Evolutionary conservation across 352 stramenopile genomes (phyloP).

Genomic region (Pythium myriotylum): DNA sequence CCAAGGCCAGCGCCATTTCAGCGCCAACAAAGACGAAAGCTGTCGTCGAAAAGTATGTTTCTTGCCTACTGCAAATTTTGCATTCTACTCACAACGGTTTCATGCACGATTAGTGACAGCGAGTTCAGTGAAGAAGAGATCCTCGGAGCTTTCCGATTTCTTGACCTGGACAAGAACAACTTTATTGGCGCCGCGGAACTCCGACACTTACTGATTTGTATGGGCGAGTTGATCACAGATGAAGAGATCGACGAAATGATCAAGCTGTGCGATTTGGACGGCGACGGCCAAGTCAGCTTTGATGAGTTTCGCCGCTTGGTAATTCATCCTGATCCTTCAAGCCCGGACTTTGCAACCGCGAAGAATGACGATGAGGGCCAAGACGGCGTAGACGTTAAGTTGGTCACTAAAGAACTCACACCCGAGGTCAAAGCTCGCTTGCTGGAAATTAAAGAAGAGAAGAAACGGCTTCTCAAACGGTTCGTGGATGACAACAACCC

Average conservation of each 20-base stretch:
- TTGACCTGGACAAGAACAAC: constrained; percentile 94
- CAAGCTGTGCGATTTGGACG: constrained; percentile 90
- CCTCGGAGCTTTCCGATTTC: constrained; percentile 86
- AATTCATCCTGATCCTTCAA: constrained; percentile 88
- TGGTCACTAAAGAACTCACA: constrained; percentile 40
- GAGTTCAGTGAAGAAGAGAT: constrained; percentile 95
- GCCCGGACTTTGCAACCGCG: constrained; percentile 69
- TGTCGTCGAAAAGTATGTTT: constrained; percentile 35
- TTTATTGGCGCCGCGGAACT: constrained; percentile 93
- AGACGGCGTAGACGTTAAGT: constrained; percentile 30
- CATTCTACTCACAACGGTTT: not conserved
- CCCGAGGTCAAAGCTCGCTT: constrained; percentile 54
- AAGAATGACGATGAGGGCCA: constrained; percentile 28
- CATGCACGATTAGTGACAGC: constrained; percentile 32
- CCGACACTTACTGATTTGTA: constrained; percentile 93
- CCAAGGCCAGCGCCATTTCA: constrained; percentile 32
- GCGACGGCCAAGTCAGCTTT: constrained; percentile 92
- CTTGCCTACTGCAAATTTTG: too few species aligned
- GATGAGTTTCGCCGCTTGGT: constrained; percentile 91
- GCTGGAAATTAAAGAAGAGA: constrained; percentile 70
- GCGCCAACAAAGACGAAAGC: constrained; percentile 29
- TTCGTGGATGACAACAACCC: constrained; percentile 74
- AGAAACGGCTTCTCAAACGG: constrained; percentile 65
- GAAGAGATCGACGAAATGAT: constrained; percentile 95
- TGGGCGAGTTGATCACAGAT: constrained; percentile 95